Percentiles rank a stretch among this genome's conserved stretches.
phyloP scores from a whole-genome alignment of 1,284 basidiomycete genomes.

The Ustilago crameri region DNA sequence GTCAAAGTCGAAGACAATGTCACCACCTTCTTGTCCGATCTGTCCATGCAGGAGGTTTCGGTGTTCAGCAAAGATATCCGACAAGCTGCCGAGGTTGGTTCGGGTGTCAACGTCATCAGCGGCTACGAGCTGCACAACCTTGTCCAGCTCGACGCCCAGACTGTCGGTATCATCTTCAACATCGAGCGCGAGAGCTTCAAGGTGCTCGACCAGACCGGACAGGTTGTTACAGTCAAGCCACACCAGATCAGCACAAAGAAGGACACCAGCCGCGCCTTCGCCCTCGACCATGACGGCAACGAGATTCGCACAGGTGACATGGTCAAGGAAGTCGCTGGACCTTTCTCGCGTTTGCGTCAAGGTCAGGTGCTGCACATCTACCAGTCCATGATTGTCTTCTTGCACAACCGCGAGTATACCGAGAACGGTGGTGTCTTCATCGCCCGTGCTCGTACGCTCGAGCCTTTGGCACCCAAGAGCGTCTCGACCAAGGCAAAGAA shows the following conservation, averaged over 20 bases:
- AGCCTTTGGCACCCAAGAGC: conserved; percentile 78
- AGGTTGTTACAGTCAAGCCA: conserved; percentile 84
- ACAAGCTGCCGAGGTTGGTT: conserved; percentile 94
- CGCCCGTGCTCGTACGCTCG: conserved; percentile 71
- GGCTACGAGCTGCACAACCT: conserved; percentile 96
- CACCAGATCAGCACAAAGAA: conserved; percentile 90
- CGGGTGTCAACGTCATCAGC: conserved; percentile 86
- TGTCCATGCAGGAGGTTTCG: conserved; percentile 94
- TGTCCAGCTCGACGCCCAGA: conserved; percentile 92
- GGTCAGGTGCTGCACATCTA: conserved; percentile 94
- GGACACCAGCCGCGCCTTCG: conserved; percentile 84
- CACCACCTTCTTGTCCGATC: conserved; percentile 96
- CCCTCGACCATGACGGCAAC: conserved; percentile 88
- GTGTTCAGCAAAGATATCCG: conserved; percentile 97
- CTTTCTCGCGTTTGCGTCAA: conserved; percentile 79
- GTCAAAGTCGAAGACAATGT: conserved; percentile 84
- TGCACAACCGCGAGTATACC: conserved; percentile 87
- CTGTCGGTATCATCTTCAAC: conserved; percentile 96
- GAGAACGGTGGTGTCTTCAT: conserved; percentile 97
- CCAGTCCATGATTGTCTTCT: conserved; percentile 91
- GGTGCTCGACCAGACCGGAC: conserved; percentile 91
- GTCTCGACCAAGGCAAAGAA: conserved; percentile 50
- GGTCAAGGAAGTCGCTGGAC: conserved; percentile 91
- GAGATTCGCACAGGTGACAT: conserved; percentile 82
- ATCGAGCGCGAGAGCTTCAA: conserved; percentile 95